These are phyloP conservation scores for Penicillium psychrofluorescens DNA, from an alignment of 495 filamentous ascomycete species.

Conservation along the genomic window DNA sequence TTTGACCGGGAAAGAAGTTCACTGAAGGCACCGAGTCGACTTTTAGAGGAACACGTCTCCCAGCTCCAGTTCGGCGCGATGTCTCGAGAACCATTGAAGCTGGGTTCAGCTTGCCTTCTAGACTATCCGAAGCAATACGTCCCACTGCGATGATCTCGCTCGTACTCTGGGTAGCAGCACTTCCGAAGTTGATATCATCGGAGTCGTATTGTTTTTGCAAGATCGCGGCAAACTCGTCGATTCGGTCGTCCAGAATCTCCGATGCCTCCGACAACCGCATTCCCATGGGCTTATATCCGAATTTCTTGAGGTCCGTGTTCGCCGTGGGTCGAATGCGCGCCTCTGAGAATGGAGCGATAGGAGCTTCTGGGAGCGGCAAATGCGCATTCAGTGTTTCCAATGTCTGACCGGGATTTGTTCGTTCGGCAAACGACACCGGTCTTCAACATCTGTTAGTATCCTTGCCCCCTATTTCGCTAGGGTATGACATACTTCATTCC, in stretches of 20 bases:
- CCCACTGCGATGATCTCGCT: constrained; percentile 85
- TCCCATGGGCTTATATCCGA: constrained; percentile 82
- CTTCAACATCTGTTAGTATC: constrained; percentile 22
- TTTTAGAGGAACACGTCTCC: constrained; percentile 71
- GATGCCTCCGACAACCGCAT: constrained; percentile 91
- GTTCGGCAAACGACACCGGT: constrained; percentile 57
- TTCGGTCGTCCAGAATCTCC: constrained; percentile 88
- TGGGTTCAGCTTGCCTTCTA: constrained; percentile 75
- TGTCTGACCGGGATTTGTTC: constrained; percentile 69
- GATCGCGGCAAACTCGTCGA: constrained; percentile 72
- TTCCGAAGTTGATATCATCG: constrained; percentile 78
- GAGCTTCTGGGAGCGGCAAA: constrained; percentile 58
- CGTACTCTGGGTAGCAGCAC: constrained; percentile 73
- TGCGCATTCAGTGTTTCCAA: constrained; percentile 77
- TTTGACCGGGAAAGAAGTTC: constrained; percentile 93
- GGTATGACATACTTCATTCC: constrained; percentile 23
- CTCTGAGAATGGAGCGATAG: constrained; percentile 63
- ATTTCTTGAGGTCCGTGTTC: constrained; percentile 80
- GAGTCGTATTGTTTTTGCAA: constrained; percentile 70
- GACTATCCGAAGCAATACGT: constrained; percentile 77
- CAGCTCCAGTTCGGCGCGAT: constrained; percentile 76
- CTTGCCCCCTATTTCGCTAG: background rate
- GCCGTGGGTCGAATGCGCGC: constrained; percentile 73
- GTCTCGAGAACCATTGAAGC: constrained; percentile 83
- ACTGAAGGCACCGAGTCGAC: constrained; percentile 58